Conservation (phyloP, 2,329 filamentous ascomycete species). For the Aureobasidium sp. region DNA sequence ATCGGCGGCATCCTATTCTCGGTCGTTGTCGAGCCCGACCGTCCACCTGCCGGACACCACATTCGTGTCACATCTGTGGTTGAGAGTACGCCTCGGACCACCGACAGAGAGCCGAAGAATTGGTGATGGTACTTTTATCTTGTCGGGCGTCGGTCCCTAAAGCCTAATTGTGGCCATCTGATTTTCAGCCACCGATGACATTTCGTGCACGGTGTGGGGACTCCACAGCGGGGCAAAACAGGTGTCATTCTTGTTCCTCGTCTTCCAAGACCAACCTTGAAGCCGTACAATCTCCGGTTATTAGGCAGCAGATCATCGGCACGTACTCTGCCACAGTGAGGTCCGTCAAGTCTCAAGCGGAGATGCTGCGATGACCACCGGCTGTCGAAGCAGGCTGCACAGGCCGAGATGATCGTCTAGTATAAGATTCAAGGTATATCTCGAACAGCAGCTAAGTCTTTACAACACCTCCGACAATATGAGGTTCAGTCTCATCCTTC, state of each 20-base stretch:
- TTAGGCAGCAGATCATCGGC: background rate
- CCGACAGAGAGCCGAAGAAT: background rate
- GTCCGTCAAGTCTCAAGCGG: background rate
- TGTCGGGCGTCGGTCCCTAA: constrained; percentile 3
- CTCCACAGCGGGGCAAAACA: background rate
- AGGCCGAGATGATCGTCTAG: background rate
- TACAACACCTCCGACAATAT: background rate
- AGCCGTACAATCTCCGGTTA: background rate
- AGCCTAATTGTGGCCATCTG: background rate
- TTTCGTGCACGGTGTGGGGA: background rate
- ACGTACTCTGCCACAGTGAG: background rate
- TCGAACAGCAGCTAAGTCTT: background rate
- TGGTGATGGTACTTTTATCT: background rate
- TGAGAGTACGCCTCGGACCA: background rate
- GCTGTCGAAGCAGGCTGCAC: background rate
- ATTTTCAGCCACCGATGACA: background rate
- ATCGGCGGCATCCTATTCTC: background rate
- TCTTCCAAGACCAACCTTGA: background rate
- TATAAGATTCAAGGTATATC: background rate
- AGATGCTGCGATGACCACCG: background rate
- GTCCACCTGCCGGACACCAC: background rate
- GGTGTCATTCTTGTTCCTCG: background rate
- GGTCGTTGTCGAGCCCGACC: background rate
- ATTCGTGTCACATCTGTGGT: background rate
- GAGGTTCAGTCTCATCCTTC: background rate